These are phyloP conservation scores for Chloromonas sp. DNA, from an alignment of 163 green algal species.

Conservation along the genomic window DNA sequence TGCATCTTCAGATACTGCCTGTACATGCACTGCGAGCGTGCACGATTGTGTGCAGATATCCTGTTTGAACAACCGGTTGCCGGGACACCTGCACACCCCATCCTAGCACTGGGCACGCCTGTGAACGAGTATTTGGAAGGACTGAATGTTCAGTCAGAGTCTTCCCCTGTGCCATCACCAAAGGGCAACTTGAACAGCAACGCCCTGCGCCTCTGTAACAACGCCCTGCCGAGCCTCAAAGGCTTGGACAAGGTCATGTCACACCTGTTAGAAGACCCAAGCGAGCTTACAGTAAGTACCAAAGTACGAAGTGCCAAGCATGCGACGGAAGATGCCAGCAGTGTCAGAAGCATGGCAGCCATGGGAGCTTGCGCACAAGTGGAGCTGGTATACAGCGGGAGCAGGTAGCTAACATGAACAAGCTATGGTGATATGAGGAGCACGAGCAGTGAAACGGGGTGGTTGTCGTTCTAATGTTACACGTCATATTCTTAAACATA, in stretches of 20 bases:
- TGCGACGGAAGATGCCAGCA: too few species aligned
- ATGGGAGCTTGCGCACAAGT: too few species aligned
- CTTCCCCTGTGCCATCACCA: neutral
- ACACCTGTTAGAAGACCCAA: conserved; percentile 35
- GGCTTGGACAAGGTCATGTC: conserved; percentile 29
- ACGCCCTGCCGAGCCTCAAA: conserved; percentile 30
- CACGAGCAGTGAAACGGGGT: too few species aligned
- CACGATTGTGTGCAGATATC: neutral
- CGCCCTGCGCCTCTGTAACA: conserved; percentile 27
- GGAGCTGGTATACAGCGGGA: too few species aligned
- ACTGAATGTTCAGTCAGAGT: neutral
- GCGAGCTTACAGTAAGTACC: conserved; percentile 11
- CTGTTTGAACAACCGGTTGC: neutral
- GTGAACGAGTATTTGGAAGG: neutral
- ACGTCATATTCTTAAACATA: too few species aligned
- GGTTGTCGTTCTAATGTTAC: too few species aligned
- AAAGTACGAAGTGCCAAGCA: too few species aligned
- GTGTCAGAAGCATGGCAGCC: too few species aligned
- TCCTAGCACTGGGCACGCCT: neutral
- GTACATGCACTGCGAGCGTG: neutral
- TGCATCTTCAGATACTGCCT: neutral
- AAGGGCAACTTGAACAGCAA: neutral
- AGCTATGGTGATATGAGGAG: too few species aligned
- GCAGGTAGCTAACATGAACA: too few species aligned
- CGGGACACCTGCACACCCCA: neutral